Evolutionary conservation across 2,329 filamentous ascomycete genomes (phyloP), one percentile per base, ranked within the genome.

Genomic region (Helotiales sp.): DNA sequence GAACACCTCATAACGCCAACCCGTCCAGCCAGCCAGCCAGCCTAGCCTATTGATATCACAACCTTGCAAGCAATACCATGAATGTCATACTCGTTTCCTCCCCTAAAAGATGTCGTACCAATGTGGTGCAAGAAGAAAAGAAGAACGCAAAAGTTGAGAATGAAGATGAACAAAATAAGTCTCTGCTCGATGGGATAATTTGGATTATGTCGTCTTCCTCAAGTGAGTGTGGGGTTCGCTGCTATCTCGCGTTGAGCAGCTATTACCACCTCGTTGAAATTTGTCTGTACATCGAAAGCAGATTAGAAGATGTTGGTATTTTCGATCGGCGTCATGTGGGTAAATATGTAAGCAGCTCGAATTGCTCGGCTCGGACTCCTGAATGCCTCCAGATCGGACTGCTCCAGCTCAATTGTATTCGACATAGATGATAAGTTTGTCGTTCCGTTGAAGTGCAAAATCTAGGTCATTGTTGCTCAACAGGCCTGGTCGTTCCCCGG

Each of bases 401-500:
- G 65, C 64, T 13, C 50, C 11, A 20, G 50, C 65, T 75, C 67
- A 75, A 59, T 71, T 71, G 40, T 75, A 73, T 24, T 89, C 87
- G 34, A 92, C 90, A 72, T 89, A 92, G 28, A 97, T 82, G 63
- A 94, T 88, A 70, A 98, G 83, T 82, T 97, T 97, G 72, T 93
- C 90, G 79, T 97, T 97, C 74, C 93, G 84, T 74, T 91, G 87
- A 70, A 97, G 82, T 2, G 95, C 95, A 71, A 87, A 85, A 71
- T 93, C 90, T 61, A 98, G 82, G 77, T 97, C 93, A 69, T 91
- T 86, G 77, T 97, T 89, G 79, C 88, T 93, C 76, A 92, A 83
- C 70, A 98, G 83, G 43, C 88, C 88, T 49, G 91, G 88, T 78
- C 91, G 92, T 70, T 91, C 87, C 28, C 90, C 91, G 4, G 71